Base-by-base conservation (phyloP, 352 stramenopile genomes). In the Phytophthora crassamura region DNA sequence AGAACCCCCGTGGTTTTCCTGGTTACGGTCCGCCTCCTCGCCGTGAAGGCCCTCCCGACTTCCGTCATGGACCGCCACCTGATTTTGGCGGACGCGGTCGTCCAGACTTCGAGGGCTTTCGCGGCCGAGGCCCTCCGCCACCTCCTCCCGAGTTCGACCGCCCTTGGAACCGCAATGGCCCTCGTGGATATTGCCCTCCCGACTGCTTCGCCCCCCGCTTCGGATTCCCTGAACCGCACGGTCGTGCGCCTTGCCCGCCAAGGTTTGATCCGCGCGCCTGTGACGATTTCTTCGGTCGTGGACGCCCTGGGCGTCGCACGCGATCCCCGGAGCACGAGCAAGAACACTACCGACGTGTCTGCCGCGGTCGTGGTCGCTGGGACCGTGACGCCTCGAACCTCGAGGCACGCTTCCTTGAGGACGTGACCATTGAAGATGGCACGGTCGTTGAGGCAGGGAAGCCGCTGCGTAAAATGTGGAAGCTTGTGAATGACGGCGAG, bases 381-480 rank as follows among this genome's bases (percentile, higher is more conserved):
- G 14, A 35, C 5, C 25, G 57, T 25, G 49, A 52, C 15, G 50
- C 49, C 20, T 62, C 53, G 15, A 59, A 81, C 25, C 57, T 86
- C 10, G 64, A 75, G 10, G 81, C 76, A 3, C 52, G 60, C 30
- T 95, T 97, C 53, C 59, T 95, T 12, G 79, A 88, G 48, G 89
- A 97, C 51, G 76, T 95, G 35, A 90, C 80, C 7, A 77, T 94
- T 34, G 77, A 84, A 16, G 88, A 96, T 43, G 86, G 89, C 30
- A 91, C 77, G 9, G 69, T 90, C 4, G 67, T 93, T 18, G 75
- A 73, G 11, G 72, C 83, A 0, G 75, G 76, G 35, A 68, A 75
- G 12, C 49, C 51, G 4, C 54, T 97, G 15, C 65, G 72, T 30
- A 96, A 95, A 70, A 78, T 82, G 46, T 96, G 86, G 88, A 83